Evolutionary conservation across 2,329 filamentous ascomycete genomes (phyloP).

Genomic region (Ophiocordyceps sinensis): DNA sequence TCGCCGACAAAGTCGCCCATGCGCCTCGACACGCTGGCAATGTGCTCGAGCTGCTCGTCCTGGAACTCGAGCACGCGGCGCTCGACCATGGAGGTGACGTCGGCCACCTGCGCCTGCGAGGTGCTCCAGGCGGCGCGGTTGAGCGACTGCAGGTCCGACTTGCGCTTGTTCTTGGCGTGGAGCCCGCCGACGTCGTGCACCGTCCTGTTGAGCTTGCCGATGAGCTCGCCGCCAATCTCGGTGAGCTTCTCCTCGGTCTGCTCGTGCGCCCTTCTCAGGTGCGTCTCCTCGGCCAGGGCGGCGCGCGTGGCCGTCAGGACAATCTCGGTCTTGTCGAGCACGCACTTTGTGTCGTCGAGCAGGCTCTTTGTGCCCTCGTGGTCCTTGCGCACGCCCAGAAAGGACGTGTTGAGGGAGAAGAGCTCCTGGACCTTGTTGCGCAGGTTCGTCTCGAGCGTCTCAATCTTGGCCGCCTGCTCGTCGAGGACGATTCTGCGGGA

Average conservation of each 20-base stretch:
- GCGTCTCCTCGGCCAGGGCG: slow-evolving; percentile 63
- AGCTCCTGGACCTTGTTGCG: slow-evolving; percentile 91
- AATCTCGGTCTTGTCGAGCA: slow-evolving; percentile 78
- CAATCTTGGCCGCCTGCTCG: slow-evolving; percentile 83
- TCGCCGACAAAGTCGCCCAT: slow-evolving; percentile 65
- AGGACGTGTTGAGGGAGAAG: slow-evolving; percentile 70
- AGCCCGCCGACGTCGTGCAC: slow-evolving; percentile 69
- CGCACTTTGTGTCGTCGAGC: slow-evolving; percentile 65
- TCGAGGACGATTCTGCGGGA: slow-evolving; percentile 82
- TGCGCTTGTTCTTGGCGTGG: slow-evolving; percentile 73
- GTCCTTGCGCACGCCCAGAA: slow-evolving; percentile 80
- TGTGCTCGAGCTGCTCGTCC: slow-evolving; percentile 54
- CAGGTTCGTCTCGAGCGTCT: slow-evolving; percentile 79
- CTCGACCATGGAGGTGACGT: slow-evolving; percentile 67
- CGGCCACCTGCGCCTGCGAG: slow-evolving; percentile 59
- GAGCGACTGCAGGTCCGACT: slow-evolving; percentile 65
- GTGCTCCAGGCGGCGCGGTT: slow-evolving; percentile 70
- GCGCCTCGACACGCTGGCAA: slow-evolving; percentile 50
- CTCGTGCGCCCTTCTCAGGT: slow-evolving; percentile 71
- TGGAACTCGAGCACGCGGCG: slow-evolving; percentile 59
- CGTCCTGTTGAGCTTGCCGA: slow-evolving; percentile 64
- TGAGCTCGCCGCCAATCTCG: slow-evolving; percentile 57
- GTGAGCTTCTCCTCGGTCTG: slow-evolving; percentile 68
- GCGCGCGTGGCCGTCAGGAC: slow-evolving; percentile 66
- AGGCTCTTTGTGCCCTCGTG: slow-evolving; percentile 60